These are phyloP conservation scores for Sphaerulina vaccinii DNA, from an alignment of 2,329 filamentous ascomycete species.

Conservation along the genomic window DNA sequence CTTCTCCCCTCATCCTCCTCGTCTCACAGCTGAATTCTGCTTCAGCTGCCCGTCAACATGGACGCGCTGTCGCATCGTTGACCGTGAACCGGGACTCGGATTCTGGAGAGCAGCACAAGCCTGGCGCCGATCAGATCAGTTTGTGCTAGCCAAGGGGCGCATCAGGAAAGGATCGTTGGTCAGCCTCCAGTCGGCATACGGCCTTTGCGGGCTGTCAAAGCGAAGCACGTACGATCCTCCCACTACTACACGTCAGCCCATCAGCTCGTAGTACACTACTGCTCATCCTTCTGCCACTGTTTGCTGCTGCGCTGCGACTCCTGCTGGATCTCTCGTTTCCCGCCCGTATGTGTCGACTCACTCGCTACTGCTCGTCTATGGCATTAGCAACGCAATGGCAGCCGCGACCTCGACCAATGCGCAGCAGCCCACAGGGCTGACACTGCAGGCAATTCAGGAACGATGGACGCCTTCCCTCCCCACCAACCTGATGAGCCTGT, in stretches of 20 bases:
- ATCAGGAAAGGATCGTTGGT: too few species aligned
- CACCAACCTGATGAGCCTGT: conserved; percentile 28
- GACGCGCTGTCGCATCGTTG: too few species aligned
- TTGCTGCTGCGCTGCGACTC: not conserved
- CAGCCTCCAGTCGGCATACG: too few species aligned
- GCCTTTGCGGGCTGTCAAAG: too few species aligned
- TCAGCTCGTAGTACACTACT: not conserved
- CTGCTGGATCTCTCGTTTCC: not conserved
- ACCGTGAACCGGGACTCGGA: too few species aligned
- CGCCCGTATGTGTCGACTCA: not conserved
- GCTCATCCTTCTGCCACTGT: not conserved
- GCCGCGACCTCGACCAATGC: conserved; percentile 22
- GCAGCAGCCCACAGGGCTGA: not conserved
- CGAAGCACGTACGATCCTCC: not conserved
- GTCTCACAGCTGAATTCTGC: too few species aligned
- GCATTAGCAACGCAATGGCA: not conserved
- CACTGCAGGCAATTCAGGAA: conserved; percentile 20
- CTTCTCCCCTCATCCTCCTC: too few species aligned
- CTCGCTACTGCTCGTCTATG: not conserved
- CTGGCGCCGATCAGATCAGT: too few species aligned
- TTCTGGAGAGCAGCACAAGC: too few species aligned
- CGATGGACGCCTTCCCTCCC: conserved; percentile 34
- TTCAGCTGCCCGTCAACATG: too few species aligned
- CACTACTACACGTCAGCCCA: not conserved
- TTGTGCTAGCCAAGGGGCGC: too few species aligned